Evolutionary conservation across 768 basidiomycete species (phyloP).

Genomic region (Coprinopsis sp.): DNA sequence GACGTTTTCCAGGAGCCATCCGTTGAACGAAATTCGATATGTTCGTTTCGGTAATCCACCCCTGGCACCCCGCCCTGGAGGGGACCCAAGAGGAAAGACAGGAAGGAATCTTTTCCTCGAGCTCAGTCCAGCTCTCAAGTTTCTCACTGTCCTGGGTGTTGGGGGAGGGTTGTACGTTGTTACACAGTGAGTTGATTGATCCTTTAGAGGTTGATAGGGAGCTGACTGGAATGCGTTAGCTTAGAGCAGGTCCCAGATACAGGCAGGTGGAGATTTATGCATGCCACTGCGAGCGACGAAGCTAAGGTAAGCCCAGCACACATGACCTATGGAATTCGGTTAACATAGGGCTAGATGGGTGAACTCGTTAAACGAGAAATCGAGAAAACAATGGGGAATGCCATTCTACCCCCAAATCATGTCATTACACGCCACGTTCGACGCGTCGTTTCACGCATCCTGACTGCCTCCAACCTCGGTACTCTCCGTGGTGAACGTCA

Average conservation of each 20-base stretch:
- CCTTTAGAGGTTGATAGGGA: background rate
- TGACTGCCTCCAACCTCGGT: constrained; percentile 1
- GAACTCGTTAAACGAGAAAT: background rate
- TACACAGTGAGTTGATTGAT: constrained; percentile 7
- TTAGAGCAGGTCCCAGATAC: constrained; percentile 10
- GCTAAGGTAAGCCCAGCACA: background rate
- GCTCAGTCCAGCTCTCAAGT: background rate
- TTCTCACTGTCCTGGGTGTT: background rate
- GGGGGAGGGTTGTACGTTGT: constrained; percentile 4
- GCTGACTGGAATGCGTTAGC: background rate
- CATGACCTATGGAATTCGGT: background rate
- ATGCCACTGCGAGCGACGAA: background rate
- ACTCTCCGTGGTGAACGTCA: constrained; percentile 1
- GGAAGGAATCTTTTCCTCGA: too few species aligned
- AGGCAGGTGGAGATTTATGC: constrained; percentile 9
- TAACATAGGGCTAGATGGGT: background rate
- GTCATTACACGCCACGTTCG: constrained; percentile 7
- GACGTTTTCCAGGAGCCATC: background rate
- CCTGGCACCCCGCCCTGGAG: too few species aligned
- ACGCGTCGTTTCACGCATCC: constrained; percentile 7
- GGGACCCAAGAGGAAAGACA: background rate
- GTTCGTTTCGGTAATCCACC: background rate
- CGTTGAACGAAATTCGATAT: background rate
- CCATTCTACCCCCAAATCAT: constrained; percentile 5
- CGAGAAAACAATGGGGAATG: background rate